A percentile compares a stretch with the other conserved stretches of the same genome.
Conservation (phyloP, 2,329 filamentous ascomycete species). For the Fusarium bulbicola region DNA sequence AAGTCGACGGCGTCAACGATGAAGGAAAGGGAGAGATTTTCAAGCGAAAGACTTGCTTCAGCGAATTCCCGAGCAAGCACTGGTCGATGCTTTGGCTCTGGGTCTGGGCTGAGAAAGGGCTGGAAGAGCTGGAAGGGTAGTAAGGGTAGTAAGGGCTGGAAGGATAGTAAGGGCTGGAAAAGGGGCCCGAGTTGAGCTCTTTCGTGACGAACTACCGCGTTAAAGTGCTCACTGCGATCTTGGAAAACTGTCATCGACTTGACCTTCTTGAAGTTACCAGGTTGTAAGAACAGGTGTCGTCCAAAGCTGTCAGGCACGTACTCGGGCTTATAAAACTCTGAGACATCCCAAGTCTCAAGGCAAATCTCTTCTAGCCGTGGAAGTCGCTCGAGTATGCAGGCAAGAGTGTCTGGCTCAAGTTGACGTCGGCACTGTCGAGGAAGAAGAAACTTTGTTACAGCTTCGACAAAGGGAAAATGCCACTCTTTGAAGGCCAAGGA, state of each 20-base stretch:
- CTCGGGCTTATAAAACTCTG: rapidly evolving
- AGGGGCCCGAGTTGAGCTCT: background rate
- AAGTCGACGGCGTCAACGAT: background rate
- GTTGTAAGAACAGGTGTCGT: background rate
- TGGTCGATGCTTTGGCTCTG: background rate
- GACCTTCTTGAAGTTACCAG: conserved; percentile 25
- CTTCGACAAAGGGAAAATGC: background rate
- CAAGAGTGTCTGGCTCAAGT: background rate
- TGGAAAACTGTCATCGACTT: conserved; percentile 14
- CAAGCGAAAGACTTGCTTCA: background rate
- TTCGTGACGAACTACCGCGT: background rate
- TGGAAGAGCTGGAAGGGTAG: too few relatives aligned
- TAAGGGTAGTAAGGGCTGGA: too few relatives aligned
- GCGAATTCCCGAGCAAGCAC: background rate
- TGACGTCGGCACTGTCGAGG: background rate
- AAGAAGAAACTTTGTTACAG: background rate
- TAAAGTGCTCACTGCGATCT: conserved; percentile 8
- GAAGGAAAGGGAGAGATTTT: conserved; percentile 5
- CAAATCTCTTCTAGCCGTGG: background rate
- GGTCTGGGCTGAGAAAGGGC: too few relatives aligned
- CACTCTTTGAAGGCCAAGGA: background rate
- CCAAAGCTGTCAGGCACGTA: background rate
- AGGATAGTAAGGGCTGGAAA: too few relatives aligned
- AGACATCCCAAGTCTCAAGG: background rate
- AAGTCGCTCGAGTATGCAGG: background rate